Evolutionary conservation across 495 filamentous ascomycete species (phyloP), one percentile per base, ranked within the genome.

Genomic region (Penicillium lividum): DNA sequence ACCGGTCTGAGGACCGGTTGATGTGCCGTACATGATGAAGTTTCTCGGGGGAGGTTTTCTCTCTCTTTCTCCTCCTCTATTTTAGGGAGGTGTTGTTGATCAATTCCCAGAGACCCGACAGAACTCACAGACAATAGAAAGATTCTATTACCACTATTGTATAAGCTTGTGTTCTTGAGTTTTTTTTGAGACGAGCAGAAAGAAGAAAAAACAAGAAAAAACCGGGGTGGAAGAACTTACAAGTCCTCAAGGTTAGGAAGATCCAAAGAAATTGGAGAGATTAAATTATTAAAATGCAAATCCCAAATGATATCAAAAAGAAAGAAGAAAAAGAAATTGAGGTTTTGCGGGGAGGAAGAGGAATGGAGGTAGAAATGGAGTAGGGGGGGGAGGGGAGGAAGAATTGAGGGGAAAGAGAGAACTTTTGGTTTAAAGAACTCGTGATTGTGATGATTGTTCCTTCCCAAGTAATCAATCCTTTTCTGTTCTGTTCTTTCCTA

Each of bases 1-100:
- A 68, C 94, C 94, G 78, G 93, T 98, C 72, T 93, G 91, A 29
- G 88, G 89, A 71, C 88, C 88, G 58, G 90, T 90, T 47, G 78
- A 73, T 65, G 88, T 87, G 69, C 90, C 91, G 82, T 96, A 96
- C 94, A 97, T 98, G 59, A 64, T 83, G 66, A 8, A 65, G 30
- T 42, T 64, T 51, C 42, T 57, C 53, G 22, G 22, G 22, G 22
- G 22, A 22, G 22, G 22, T 22, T 22, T 22, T 22, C 48, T 60
- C 62, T 68, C 8, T 52, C 48, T 58, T 40, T 18, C 40, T 16
- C 30, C 29, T 53, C 25, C 36, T 53, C 16, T 13, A 30, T 7
- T 16, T 42, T 34, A 7, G 47, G 47, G 27, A 28, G 22, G 22
- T 22, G 30, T 54, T 43, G 16, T 52, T 38, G 49, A 52, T 38